Base-by-base conservation (phyloP, 768 basidiomycete genomes). In the Paxillus ammoniavirescens region DNA sequence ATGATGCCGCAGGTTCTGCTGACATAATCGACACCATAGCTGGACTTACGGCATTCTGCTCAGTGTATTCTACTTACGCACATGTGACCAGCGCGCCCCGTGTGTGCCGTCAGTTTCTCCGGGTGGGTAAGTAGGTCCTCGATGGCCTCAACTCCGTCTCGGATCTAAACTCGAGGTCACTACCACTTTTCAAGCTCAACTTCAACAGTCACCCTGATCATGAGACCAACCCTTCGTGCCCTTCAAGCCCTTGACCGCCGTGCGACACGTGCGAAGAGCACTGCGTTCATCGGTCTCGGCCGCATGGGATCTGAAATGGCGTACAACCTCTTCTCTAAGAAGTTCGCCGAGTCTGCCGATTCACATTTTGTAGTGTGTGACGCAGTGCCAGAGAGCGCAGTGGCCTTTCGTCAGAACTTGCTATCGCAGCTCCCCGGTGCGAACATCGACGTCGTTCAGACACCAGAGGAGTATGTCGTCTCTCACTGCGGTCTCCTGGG, bases 231-330 rank as follows among this genome's bases (percentile, higher is more conserved):
- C 15, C 41, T 73, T 47, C 72, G 75, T 37, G 66, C 68, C 36
- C 67, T 84, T 44, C 75, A 77, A 52, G 64, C 63, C 3, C 54
- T 78, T 14, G 66, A 74, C 28, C 70, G 69, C 37, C 61, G 66
- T 10, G 58, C 65, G 5, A 47, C 65, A 37, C 80, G 83, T 36
- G 63, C 71, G 18, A 80, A 74, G 49, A 82, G 77, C 66, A 82
- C 84, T 33, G 84, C 82, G 49, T 93, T 95, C 73, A 87, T 95
- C 49, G 92, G 93, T 8, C 81, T 95, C 12, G 92, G 92, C 38
- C 80, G 86, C 42, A 94, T 95, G 92, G 92, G 92, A 40, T 83
- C 82, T 42, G 86, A 91, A 68, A 94, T 94, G 93, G 81, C 84
- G 13, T 79, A 77, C 69, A 94, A 94, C 69, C 79, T 93, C 47